Percentiles rank a stretch among this genome's conserved stretches.
phyloP scores from a whole-genome alignment of 345 rosid species.

The Eucalyptus regnans region DNA sequence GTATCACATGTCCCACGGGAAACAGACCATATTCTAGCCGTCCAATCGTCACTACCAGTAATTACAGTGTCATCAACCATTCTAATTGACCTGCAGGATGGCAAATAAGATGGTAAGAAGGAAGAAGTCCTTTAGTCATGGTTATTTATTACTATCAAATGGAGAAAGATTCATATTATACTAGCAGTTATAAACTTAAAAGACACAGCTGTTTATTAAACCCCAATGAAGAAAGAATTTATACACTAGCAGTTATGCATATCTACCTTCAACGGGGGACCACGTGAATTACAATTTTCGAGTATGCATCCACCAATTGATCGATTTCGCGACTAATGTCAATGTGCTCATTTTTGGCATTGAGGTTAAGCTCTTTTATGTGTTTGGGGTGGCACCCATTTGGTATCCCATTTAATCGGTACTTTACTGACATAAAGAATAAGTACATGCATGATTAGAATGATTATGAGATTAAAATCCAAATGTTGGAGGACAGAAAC shows the following conservation, averaged over 20 bases:
- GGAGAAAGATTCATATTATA: not conserved
- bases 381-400: not conserved
- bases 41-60: constrained; percentile 99
- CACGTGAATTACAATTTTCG: not conserved
- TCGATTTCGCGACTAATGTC: not conserved
- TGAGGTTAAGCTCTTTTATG: not conserved
- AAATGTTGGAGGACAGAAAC: not conserved
- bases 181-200: not conserved
- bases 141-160: not conserved
- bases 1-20: constrained; percentile 86
- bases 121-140: not conserved
- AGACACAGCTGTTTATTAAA: not conserved
- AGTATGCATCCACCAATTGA: not conserved
- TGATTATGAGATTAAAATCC: not conserved
- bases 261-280: not conserved
- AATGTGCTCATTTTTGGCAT: not conserved
- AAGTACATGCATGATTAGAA: not conserved
- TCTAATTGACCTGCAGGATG: constrained; percentile 70
- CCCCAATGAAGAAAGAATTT: not conserved
- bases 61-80: constrained; percentile 93
- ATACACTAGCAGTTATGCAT: not conserved
- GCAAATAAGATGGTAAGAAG: not conserved
- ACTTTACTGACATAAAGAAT: not conserved
- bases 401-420: not conserved
- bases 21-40: constrained; percentile 97